Conservation (phyloP, 352 stramenopile species). For the Pythium apleroticum region DNA sequence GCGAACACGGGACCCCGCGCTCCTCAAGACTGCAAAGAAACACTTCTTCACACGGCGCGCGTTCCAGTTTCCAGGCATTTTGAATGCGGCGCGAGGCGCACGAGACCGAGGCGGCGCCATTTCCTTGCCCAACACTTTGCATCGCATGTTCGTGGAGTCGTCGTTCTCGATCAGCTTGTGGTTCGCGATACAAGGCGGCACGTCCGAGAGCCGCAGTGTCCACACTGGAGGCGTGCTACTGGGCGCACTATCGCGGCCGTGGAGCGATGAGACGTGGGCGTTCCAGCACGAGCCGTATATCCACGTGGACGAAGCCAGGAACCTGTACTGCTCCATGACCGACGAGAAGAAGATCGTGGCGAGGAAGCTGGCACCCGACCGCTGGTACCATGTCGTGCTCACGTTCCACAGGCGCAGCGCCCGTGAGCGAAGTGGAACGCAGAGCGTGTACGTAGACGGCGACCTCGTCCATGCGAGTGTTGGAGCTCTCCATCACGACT, state of each 20-base stretch:
- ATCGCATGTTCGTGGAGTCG: background rate
- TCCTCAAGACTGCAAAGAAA: conserved; percentile 3
- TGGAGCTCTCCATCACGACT: conserved; percentile 1
- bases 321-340: conserved; percentile 26
- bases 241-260: background rate
- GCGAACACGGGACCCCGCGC: background rate
- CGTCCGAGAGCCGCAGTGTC: background rate
- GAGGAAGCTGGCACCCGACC: background rate
- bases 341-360: conserved; percentile 9
- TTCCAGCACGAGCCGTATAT: conserved; percentile 15
- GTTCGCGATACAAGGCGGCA: conserved; percentile 8
- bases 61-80: background rate
- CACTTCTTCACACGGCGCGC: background rate
- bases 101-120: background rate
- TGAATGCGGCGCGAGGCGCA: background rate
- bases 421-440: background rate
- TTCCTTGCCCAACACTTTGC: background rate
- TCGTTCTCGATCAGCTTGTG: conserved; percentile 20
- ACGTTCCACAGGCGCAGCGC: background rate
- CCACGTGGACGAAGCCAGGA: conserved; percentile 12
- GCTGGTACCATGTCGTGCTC: conserved; percentile 17
- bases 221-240: background rate
- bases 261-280: conserved; percentile 2
- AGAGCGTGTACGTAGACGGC: conserved; percentile 12
- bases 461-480: background rate